A percentile compares a stretch with the other conserved stretches of the same genome.
Conservation (phyloP, 352 stramenopile species). For the Thraustochytrium sp. region DNA sequence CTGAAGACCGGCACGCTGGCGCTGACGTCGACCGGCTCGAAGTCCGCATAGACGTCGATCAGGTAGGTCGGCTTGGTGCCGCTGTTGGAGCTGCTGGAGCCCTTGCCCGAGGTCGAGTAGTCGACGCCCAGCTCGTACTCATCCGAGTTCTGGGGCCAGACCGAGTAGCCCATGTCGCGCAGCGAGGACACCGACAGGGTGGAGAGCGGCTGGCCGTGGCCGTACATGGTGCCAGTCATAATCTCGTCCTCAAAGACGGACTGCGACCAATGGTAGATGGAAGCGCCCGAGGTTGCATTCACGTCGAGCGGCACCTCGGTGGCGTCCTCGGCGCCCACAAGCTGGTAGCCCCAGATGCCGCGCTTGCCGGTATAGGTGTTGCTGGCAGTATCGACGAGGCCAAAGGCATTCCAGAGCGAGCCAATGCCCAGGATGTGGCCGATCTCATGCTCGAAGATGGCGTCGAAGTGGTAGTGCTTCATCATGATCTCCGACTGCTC, state of each 20-base stretch:
- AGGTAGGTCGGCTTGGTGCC: no score
- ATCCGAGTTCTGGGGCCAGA: background rate
- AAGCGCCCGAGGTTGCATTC: background rate
- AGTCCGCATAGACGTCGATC: background rate
- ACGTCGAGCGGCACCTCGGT: background rate
- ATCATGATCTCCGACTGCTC: background rate
- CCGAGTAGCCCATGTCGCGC: constrained; percentile 7
- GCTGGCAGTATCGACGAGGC: background rate
- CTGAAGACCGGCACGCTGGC: no score
- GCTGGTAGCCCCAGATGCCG: background rate
- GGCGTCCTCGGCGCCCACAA: background rate
- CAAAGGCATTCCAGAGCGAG: background rate
- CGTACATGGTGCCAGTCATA: background rate
- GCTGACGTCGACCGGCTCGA: no score
- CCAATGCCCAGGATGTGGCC: background rate
- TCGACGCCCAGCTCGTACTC: no score
- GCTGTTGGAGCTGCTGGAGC: background rate
- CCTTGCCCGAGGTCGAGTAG: background rate
- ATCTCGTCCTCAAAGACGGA: constrained; percentile 21
- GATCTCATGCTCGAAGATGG: constrained; percentile 16
- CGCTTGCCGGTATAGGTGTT: background rate
- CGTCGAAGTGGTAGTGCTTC: background rate
- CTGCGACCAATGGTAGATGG: background rate
- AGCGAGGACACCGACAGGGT: background rate
- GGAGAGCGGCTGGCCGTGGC: background rate